Conservation (phyloP, 2,329 filamentous ascomycete genomes). For the Pseudogymnoascus sp. region DNA sequence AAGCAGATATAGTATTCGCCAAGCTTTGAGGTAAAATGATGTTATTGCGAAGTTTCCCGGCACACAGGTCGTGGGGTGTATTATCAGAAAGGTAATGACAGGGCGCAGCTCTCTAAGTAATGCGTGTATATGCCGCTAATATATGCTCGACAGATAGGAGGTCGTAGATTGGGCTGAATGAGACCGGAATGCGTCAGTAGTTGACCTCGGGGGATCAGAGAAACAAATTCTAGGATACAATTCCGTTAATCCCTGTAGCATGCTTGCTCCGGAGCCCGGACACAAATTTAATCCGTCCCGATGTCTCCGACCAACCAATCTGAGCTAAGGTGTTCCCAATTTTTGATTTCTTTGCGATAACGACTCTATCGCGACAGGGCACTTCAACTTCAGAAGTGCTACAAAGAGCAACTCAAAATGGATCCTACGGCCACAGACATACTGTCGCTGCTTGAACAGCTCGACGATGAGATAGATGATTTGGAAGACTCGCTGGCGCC, state of each 20-base stretch:
- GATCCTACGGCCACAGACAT: constrained; percentile 28
- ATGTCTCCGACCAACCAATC: constrained; percentile 3
- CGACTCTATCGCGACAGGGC: neutral
- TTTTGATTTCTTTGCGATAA: constrained; percentile 6
- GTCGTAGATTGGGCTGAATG: neutral
- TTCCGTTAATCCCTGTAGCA: constrained; percentile 3
- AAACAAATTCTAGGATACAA: constrained; percentile 7
- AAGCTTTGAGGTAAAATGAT: constrained; percentile 3
- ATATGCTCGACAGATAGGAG: constrained; percentile 4
- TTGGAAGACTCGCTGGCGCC: constrained; percentile 68
- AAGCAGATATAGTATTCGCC: constrained; percentile 7
- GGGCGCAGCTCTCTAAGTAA: neutral
- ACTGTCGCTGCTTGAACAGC: constrained; percentile 33
- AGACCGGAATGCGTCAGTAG: neutral
- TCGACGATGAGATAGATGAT: constrained; percentile 71
- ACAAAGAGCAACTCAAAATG: constrained; percentile 27
- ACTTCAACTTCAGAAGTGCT: neutral
- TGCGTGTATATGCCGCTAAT: neutral
- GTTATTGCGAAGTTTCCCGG: neutral
- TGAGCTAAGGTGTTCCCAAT: constrained; percentile 1
- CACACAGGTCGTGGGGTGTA: neutral
- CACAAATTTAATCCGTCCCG: neutral
- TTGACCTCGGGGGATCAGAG: constrained; percentile 7
- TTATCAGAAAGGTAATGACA: constrained; percentile 5
- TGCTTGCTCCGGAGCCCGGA: neutral